phyloP scores from a whole-genome alignment of 352 stramenopile species.

The Phytophthora tentaculata region DNA sequence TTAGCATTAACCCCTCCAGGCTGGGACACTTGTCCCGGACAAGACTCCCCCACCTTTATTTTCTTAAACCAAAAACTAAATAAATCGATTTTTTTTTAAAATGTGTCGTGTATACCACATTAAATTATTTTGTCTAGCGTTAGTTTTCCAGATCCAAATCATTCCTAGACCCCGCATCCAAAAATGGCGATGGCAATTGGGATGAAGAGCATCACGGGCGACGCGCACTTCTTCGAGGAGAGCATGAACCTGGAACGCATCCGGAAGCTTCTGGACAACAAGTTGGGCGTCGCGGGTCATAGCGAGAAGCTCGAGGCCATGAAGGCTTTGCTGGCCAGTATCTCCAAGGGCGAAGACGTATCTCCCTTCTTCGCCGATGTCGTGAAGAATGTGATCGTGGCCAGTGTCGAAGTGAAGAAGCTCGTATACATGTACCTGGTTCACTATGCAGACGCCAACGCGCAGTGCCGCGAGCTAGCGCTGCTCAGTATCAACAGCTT shows the following conservation, averaged over 20 bases:
- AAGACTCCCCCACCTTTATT: too few relatives aligned
- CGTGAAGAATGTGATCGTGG: constrained; percentile 95
- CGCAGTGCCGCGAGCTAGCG: constrained; percentile 95
- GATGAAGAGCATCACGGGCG: constrained; percentile 87
- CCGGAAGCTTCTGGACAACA: constrained; percentile 90
- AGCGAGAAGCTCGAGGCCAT: constrained; percentile 96
- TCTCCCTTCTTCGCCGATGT: constrained; percentile 98
- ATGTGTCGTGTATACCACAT: too few relatives aligned
- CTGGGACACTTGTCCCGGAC: too few relatives aligned
- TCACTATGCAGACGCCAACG: constrained; percentile 97
- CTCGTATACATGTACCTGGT: constrained; percentile 99
- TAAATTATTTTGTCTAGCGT: too few relatives aligned
- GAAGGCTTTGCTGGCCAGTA: constrained; percentile 98
- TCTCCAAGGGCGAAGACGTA: constrained; percentile 97
- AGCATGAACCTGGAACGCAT: constrained; percentile 92
- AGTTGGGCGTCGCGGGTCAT: constrained; percentile 84
- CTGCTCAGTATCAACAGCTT: constrained; percentile 99
- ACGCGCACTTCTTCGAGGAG: constrained; percentile 98
- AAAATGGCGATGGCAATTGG: constrained; percentile 26
- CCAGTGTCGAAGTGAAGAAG: constrained; percentile 98
- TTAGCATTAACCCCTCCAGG: too few relatives aligned
- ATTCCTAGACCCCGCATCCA: neutral
- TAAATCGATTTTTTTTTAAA: too few relatives aligned
- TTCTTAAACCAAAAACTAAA: too few relatives aligned
- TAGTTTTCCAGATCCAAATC: neutral